These are phyloP conservation scores for Arachis monticola DNA, from an alignment of 331 rosid genomes.

Conservation along the genomic window DNA sequence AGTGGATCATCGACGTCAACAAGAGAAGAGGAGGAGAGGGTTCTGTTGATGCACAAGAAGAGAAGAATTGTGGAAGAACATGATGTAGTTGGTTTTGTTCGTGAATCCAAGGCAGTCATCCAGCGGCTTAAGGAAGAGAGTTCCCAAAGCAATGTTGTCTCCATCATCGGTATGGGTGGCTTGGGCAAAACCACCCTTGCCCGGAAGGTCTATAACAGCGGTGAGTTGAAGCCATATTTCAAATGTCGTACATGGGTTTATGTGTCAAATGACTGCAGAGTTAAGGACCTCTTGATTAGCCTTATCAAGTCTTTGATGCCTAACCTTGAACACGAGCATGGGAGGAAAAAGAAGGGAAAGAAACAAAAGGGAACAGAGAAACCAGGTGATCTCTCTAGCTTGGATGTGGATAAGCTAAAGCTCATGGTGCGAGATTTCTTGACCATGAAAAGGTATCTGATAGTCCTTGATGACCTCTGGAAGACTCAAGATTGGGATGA, in stretches of 20 bases:
- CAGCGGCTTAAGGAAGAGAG: background rate
- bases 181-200: conserved; percentile 27
- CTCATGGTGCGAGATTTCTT: background rate
- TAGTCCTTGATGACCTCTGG: conserved; percentile 15
- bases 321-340: background rate
- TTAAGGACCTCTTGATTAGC: background rate
- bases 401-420: background rate
- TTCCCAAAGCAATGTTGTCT: background rate
- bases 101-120: background rate
- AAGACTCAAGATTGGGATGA: background rate
- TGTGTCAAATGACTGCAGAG: conserved; percentile 4
- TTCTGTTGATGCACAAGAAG: background rate
- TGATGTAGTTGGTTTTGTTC: background rate
- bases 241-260: background rate
- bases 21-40: background rate
- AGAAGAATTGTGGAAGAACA: conserved; percentile 7
- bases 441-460: background rate
- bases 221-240: background rate
- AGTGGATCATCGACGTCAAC: background rate
- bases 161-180: conserved; percentile 18
- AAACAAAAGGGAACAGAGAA: background rate
- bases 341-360: background rate
- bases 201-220: background rate
- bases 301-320: background rate
- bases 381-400: conserved; percentile 24